These are phyloP conservation scores for Jamesozyma lodderae DNA, from an alignment of 805 yeast genomes.

Conservation along the genomic window DNA sequence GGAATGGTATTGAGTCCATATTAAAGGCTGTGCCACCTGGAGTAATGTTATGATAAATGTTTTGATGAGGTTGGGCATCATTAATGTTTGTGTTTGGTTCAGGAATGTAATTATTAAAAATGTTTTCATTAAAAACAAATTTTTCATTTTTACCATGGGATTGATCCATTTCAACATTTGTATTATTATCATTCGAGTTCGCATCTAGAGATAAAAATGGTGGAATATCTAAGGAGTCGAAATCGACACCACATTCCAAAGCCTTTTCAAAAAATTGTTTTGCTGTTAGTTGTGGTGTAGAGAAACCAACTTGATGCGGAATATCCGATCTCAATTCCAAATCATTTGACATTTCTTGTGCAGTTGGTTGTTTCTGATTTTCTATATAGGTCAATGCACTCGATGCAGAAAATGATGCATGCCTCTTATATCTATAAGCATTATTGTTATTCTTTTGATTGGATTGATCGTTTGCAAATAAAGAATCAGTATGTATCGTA, in stretches of 20 bases:
- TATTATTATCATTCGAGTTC: not conserved
- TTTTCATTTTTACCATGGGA: not conserved
- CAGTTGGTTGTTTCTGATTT: conserved; percentile 6
- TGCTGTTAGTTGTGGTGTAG: conserved; percentile 68
- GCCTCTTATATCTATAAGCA: conserved; percentile 29
- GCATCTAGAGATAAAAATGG: conserved; percentile 21
- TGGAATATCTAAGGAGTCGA: conserved; percentile 20
- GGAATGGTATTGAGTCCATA: conserved; percentile 17
- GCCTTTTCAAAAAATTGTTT: conserved; percentile 34
- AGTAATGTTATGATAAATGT: not conserved
- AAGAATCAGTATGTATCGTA: too few species aligned
- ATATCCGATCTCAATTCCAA: conserved; percentile 18
- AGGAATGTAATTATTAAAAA: not conserved
- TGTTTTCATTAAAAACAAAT: not conserved
- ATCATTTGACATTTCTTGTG: conserved; percentile 11
- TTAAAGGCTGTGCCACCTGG: not conserved
- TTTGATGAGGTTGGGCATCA: not conserved
- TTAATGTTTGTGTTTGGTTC: not conserved
- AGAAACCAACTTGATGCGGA: conserved; percentile 67
- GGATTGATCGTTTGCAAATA: not conserved
- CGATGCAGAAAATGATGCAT: conserved; percentile 38
- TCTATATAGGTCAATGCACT: conserved; percentile 31
- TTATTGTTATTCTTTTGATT: not conserved
- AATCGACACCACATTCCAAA: conserved; percentile 21
- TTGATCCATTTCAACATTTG: not conserved